Conservation (phyloP, 2,329 filamentous ascomycete genomes). For the Graphiopsis chlorocephala region DNA sequence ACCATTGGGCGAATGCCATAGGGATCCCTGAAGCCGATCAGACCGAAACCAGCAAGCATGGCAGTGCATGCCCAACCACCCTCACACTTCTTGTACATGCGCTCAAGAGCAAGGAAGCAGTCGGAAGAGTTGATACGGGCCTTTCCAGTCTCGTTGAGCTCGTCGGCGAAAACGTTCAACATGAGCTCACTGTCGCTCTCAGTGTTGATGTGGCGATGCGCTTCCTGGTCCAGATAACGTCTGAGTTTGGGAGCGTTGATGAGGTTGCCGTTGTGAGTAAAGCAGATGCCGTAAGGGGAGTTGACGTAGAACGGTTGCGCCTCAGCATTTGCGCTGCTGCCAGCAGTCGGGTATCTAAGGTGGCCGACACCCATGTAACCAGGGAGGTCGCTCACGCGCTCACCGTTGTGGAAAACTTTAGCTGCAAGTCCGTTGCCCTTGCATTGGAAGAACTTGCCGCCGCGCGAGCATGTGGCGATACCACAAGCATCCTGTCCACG, state of each 20-base stretch:
- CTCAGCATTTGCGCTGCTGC: slow-evolving; percentile 78
- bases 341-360: slow-evolving; percentile 84
- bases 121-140: slow-evolving; percentile 75
- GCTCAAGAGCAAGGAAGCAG: slow-evolving; percentile 67
- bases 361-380: slow-evolving; percentile 87
- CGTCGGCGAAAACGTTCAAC: slow-evolving; percentile 83
- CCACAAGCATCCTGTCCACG: slow-evolving; percentile 86
- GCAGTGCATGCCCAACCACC: slow-evolving; percentile 78
- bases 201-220: slow-evolving; percentile 84
- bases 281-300: slow-evolving; percentile 74
- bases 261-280: slow-evolving; percentile 85
- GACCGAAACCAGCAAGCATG: slow-evolving; percentile 78
- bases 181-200: slow-evolving; percentile 85
- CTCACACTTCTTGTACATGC: slow-evolving; percentile 70
- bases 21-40: slow-evolving; percentile 75
- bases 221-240: slow-evolving; percentile 70
- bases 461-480: slow-evolving; percentile 70
- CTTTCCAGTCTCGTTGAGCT: slow-evolving; percentile 77
- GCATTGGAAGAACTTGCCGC: slow-evolving; percentile 80
- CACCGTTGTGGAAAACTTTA: slow-evolving; percentile 79
- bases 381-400: slow-evolving; percentile 68
- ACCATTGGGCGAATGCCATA: slow-evolving; percentile 82
- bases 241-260: slow-evolving; percentile 73
- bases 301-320: slow-evolving; percentile 94
- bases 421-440: slow-evolving; percentile 88